Conservation (phyloP, 768 basidiomycete genomes). For the Auriculariales sp. region DNA sequence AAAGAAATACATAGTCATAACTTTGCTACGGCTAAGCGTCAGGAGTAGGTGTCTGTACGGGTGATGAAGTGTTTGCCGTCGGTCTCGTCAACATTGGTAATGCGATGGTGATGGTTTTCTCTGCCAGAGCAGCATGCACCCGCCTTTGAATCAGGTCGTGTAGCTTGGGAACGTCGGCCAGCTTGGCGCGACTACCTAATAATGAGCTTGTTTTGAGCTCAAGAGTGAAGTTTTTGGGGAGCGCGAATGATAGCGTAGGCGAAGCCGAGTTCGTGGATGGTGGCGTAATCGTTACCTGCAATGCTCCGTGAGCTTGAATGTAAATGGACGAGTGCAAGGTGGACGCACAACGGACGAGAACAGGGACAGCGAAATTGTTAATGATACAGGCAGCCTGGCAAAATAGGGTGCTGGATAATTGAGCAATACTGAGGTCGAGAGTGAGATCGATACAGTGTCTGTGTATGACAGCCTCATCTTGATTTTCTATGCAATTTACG, state of each 20-base stretch:
- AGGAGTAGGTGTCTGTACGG: too few species aligned
- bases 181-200: conserved; percentile 91
- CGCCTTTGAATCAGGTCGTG: conserved; percentile 88
- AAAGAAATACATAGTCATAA: too few species aligned
- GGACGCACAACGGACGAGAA: conserved; percentile 21
- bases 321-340: conserved; percentile 4
- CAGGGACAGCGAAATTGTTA: conserved; percentile 63
- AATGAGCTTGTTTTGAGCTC: conserved; percentile 80
- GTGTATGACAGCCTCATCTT: conserved; percentile 76
- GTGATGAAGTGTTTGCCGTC: background rate
- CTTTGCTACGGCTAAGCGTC: too few species aligned
- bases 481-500: conserved; percentile 36
- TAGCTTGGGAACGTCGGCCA: conserved; percentile 93
- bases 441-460: conserved; percentile 71
- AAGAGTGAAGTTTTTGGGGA: conserved; percentile 78
- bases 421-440: conserved; percentile 70
- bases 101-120: background rate
- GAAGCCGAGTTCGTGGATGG: conserved; percentile 38
- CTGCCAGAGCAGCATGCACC: conserved; percentile 48
- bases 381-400: conserved; percentile 66
- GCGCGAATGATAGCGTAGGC: conserved; percentile 52
- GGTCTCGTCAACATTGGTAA: background rate
- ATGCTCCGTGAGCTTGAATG: background rate
- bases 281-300: conserved; percentile 47
- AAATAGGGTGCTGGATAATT: conserved; percentile 76